Percentiles rank a stretch among this genome's conserved stretches.
Conservation (phyloP, 2,329 filamentous ascomycete genomes). For the Colletotrichum godetiae region DNA sequence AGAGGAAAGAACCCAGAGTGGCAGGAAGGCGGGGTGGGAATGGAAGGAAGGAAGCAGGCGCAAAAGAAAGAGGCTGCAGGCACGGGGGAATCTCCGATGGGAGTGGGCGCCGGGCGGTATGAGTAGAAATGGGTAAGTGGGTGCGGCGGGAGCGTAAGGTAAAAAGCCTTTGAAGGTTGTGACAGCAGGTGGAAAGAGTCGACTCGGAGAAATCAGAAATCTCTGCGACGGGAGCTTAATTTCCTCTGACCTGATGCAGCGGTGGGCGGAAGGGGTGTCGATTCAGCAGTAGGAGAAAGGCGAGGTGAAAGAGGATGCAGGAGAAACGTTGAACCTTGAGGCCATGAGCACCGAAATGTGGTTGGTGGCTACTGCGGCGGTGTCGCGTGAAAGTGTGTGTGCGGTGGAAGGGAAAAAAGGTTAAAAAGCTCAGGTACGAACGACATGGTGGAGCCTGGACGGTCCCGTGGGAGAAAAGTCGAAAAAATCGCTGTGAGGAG, state of each 20-base stretch:
- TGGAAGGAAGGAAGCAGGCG: background rate
- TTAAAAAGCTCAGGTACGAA: slow-evolving; percentile 15
- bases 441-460: background rate
- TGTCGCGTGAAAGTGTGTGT: slow-evolving; percentile 20
- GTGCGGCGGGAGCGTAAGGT: background rate
- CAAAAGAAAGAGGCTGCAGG: slow-evolving; percentile 6
- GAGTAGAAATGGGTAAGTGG: background rate
- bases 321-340: slow-evolving; percentile 1
- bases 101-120: no score
- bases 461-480: slow-evolving; percentile 16
- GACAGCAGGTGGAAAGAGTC: background rate
- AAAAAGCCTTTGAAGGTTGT: slow-evolving; percentile 2
- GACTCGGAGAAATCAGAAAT: background rate
- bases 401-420: background rate
- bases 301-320: background rate
- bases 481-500: slow-evolving; percentile 8
- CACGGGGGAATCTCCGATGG: slow-evolving; percentile 21
- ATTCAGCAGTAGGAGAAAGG: background rate
- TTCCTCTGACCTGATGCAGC: background rate
- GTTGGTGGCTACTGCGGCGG: background rate
- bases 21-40: slow-evolving; percentile 21
- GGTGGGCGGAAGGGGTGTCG: background rate
- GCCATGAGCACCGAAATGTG: slow-evolving; percentile 13
- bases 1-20: background rate
- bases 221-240: background rate